Evolutionary conservation across 202 grass and related monocot genomes (phyloP).

Genomic region (Panicum virgatum): DNA sequence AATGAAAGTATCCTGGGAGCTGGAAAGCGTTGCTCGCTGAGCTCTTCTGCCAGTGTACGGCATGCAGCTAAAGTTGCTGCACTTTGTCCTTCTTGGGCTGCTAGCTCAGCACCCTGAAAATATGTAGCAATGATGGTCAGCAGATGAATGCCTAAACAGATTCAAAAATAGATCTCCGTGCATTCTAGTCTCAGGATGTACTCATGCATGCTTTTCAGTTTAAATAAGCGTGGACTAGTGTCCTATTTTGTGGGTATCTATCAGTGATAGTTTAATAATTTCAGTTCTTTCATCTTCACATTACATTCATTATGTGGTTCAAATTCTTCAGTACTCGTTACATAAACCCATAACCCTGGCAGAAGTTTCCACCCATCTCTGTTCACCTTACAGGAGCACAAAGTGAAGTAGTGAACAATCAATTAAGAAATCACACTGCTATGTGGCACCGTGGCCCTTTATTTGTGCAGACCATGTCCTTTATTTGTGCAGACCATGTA

Average conservation of each 20-base stretch:
- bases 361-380: not conserved
- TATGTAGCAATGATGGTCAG: not conserved
- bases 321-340: not conserved
- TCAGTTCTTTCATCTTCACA: not conserved
- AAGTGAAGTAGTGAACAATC: not conserved
- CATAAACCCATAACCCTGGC: not conserved
- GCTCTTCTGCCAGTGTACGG: constrained; percentile 88
- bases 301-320: not conserved
- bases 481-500: not conserved
- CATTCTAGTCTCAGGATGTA: constrained; percentile 19
- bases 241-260: not conserved
- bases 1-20: constrained; percentile 97
- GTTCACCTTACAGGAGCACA: constrained; percentile 7
- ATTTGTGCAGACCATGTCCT: not conserved
- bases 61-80: constrained; percentile 94
- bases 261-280: constrained; percentile 12
- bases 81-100: constrained; percentile 87
- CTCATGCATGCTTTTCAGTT: not conserved
- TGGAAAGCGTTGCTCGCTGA: constrained; percentile 84
- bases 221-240: not conserved
- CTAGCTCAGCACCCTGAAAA: constrained; percentile 87
- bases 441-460: not conserved
- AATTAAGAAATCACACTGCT: not conserved
- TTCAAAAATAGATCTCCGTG: not conserved
- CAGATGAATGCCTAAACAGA: not conserved